Percentiles rank a stretch among this genome's conserved stretches.
phyloP scores from a whole-genome alignment of 345 rosid species.

The Brassica juncea region DNA sequence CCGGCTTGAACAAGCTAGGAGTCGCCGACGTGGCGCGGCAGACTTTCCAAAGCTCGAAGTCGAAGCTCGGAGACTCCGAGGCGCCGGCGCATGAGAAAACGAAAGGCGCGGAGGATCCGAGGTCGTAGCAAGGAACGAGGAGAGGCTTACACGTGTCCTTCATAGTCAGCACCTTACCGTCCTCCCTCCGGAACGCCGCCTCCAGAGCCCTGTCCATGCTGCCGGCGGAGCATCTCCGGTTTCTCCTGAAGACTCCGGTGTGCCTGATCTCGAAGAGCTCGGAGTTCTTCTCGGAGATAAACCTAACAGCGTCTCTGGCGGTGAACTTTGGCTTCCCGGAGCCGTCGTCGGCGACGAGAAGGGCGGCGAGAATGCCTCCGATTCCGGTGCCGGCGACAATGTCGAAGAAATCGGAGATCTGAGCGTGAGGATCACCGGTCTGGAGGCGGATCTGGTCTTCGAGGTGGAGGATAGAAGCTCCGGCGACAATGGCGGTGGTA shows the following conservation, averaged over 20 bases:
- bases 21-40: constrained; percentile 93
- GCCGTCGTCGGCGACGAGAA: constrained; percentile 71
- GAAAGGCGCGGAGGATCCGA: constrained; percentile 85
- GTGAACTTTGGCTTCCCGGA: constrained; percentile 73
- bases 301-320: constrained; percentile 64
- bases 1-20: constrained; percentile 82
- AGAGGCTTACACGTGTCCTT: constrained; percentile 94
- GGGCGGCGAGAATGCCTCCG: constrained; percentile 77
- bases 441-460: constrained; percentile 89
- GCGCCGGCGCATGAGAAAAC: constrained; percentile 99
- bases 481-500: constrained; percentile 67
- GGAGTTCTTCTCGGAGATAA: constrained; percentile 47
- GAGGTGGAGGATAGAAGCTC: constrained; percentile 67
- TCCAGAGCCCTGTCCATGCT: constrained; percentile 73
- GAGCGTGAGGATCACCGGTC: constrained; percentile 66
- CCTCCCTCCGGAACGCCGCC: constrained; percentile 53
- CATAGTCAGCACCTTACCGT: constrained; percentile 65
- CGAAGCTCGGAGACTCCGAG: constrained; percentile 79
- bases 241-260: constrained; percentile 51
- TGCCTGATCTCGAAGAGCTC: constrained; percentile 53
- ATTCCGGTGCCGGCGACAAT: constrained; percentile 81
- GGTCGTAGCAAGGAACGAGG: constrained; percentile 95
- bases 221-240: constrained; percentile 60
- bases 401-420: constrained; percentile 83
- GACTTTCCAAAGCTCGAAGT: constrained; percentile 89